Conservation (phyloP, 2,329 filamentous ascomycete species). For the Aspergillus udagawae region DNA sequence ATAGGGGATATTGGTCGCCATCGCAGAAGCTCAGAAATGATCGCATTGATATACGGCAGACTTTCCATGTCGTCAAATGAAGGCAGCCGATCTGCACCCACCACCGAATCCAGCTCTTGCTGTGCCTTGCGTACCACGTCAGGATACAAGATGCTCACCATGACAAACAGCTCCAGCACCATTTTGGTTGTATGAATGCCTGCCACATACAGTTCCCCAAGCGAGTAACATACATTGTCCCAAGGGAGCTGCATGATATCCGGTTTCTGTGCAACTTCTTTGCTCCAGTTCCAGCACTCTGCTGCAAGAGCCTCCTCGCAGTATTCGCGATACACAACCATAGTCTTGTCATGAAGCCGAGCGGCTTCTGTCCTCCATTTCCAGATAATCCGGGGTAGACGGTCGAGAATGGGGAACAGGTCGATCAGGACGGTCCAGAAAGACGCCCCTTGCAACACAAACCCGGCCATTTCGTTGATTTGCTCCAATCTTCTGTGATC, state of each 20-base stretch:
- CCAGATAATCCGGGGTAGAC: conserved; percentile 1
- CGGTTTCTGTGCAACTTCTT: conserved; percentile 15
- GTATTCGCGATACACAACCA: conserved; percentile 6
- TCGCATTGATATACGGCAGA: conserved; percentile 31
- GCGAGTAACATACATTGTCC: conserved; percentile 43
- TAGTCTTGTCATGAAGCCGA: conserved; percentile 15
- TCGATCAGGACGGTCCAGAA: conserved; percentile 6
- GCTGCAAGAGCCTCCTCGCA: conserved; percentile 4
- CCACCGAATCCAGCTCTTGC: conserved; percentile 29
- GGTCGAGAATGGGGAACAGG: conserved; percentile 9
- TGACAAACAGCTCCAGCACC: conserved; percentile 45
- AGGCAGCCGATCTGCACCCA: conserved; percentile 28
- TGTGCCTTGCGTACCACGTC: conserved; percentile 38
- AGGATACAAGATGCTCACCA: conserved; percentile 44
- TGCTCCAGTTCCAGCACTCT: conserved; percentile 20
- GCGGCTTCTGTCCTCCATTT: conserved; percentile 8
- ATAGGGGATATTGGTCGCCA: conserved; percentile 42
- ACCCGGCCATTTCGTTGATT: conserved; percentile 41
- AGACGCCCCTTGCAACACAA: conserved; percentile 7
- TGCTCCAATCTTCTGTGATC: conserved; percentile 43
- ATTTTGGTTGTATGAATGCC: conserved; percentile 48
- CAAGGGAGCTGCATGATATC: conserved; percentile 42
- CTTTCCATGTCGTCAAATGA: conserved; percentile 25
- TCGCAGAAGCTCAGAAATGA: conserved; percentile 30
- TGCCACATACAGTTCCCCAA: conserved; percentile 45